A percentile compares a stretch with the other conserved stretches of the same genome.
Evolutionary conservation across 2,329 filamentous ascomycete genomes (phyloP).

Genomic region (Trichoderma sp.): DNA sequence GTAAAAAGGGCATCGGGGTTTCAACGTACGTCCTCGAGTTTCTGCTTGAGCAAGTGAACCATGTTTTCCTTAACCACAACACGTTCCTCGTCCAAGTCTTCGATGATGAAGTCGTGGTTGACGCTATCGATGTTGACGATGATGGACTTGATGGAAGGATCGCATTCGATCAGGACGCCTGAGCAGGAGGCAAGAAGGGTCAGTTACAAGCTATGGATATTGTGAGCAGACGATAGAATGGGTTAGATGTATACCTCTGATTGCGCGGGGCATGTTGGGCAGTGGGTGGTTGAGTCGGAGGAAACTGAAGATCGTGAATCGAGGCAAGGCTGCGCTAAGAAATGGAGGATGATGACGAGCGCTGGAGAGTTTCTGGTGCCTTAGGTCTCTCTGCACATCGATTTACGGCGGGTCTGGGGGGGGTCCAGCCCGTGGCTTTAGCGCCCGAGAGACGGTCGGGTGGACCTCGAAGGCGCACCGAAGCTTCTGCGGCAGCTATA

Average conservation of each 20-base stretch:
- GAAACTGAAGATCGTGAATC: background rate
- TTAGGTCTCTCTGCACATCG: background rate
- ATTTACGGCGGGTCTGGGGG: constrained; percentile 7
- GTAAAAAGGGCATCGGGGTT: background rate
- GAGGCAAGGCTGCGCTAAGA: constrained; percentile 5
- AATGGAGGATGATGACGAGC: background rate
- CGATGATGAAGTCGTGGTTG: constrained; percentile 75
- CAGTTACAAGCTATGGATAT: constrained; percentile 4
- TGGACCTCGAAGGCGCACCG: background rate
- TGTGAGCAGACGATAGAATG: background rate
- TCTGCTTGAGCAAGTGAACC: constrained; percentile 67
- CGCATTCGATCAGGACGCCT: constrained; percentile 79
- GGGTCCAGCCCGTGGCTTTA: constrained; percentile 11
- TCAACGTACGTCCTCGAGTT: constrained; percentile 66
- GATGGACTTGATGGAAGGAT: constrained; percentile 86
- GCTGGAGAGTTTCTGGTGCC: background rate
- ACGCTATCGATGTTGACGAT: constrained; percentile 75
- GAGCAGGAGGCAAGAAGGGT: constrained; percentile 1
- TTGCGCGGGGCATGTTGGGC: constrained; percentile 58
- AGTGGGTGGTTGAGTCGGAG: background rate
- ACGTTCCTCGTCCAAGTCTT: constrained; percentile 77
- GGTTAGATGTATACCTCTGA: constrained; percentile 50
- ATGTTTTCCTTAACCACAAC: constrained; percentile 76
- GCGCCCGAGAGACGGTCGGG: constrained; percentile 13
- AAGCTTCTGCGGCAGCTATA: background rate